A percentile compares a stretch with the other conserved stretches of the same genome.
Evolutionary conservation across 2,329 filamentous ascomycete species (phyloP).

Genomic region (Fonsecaea pugnacius): DNA sequence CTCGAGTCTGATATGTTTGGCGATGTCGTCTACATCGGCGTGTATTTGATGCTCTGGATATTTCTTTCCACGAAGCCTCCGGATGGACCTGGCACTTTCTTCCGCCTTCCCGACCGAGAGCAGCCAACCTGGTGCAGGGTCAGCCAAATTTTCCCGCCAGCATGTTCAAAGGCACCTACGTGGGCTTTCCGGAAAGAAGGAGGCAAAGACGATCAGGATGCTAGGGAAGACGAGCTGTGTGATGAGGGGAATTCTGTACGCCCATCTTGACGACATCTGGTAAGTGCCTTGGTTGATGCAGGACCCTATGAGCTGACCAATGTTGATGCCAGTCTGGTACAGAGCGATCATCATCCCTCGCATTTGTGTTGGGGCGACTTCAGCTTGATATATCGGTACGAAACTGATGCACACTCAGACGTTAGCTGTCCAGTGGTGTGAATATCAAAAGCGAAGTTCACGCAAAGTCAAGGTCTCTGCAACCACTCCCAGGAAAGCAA

Average conservation of each 20-base stretch:
- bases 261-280: constrained; percentile 5
- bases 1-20: constrained; percentile 34
- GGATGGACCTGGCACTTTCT: constrained; percentile 2
- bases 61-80: neutral
- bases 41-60: neutral
- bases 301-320: constrained; percentile 8
- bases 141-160: neutral
- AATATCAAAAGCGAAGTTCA: neutral
- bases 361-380: constrained; percentile 5
- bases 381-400: constrained; percentile 2
- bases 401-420: neutral
- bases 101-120: neutral
- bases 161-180: neutral
- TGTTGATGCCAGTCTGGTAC: constrained; percentile 9
- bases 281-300: constrained; percentile 12
- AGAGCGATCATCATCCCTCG: constrained; percentile 8
- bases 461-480: neutral
- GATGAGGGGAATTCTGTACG: constrained; percentile 11
- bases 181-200: constrained; percentile 7
- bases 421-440: neutral
- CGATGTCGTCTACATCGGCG: constrained; percentile 1
- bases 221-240: constrained; percentile 4
- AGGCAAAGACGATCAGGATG: neutral
- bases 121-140: neutral
- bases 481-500: neutral